Percentiles rank a stretch among this genome's conserved stretches.
These are phyloP conservation scores for Umbelopsis sp. DNA, from an alignment of 192 early-diverging fungal species.

Conservation along the genomic window DNA sequence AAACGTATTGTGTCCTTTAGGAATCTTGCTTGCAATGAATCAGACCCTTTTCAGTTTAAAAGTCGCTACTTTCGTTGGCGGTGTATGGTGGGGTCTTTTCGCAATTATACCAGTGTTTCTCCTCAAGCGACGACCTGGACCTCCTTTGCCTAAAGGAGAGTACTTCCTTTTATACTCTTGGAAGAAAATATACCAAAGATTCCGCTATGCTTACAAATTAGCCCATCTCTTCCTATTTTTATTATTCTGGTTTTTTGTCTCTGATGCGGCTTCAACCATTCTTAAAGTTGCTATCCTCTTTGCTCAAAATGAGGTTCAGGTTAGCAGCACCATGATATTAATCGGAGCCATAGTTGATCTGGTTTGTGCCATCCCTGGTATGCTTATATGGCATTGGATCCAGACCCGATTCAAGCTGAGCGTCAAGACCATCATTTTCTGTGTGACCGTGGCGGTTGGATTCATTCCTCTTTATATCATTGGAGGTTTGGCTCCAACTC, in stretches of 20 bases:
- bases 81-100: constrained; percentile 51
- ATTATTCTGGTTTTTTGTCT: constrained; percentile 67
- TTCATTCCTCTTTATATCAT: constrained; percentile 55
- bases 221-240: constrained; percentile 56
- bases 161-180: constrained; percentile 46
- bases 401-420: constrained; percentile 42
- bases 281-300: constrained; percentile 57
- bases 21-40: constrained; percentile 38
- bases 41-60: constrained; percentile 38
- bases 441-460: constrained; percentile 38
- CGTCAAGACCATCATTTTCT: constrained; percentile 50
- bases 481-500: constrained; percentile 33
- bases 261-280: constrained; percentile 59
- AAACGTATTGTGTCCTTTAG: constrained; percentile 22
- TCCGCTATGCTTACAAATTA: constrained; percentile 45
- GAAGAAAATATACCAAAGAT: constrained; percentile 39
- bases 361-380: constrained; percentile 48
- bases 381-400: constrained; percentile 47
- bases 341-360: constrained; percentile 51
- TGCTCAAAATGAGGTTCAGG: constrained; percentile 53
- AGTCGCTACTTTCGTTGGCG: constrained; percentile 42
- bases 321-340: constrained; percentile 46
- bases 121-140: constrained; percentile 44
- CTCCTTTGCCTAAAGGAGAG: constrained; percentile 45
- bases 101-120: constrained; percentile 39